Evolutionary conservation across 2,329 filamentous ascomycete genomes (phyloP).

Genomic region (Paraphaeosphaeria sporulosa): DNA sequence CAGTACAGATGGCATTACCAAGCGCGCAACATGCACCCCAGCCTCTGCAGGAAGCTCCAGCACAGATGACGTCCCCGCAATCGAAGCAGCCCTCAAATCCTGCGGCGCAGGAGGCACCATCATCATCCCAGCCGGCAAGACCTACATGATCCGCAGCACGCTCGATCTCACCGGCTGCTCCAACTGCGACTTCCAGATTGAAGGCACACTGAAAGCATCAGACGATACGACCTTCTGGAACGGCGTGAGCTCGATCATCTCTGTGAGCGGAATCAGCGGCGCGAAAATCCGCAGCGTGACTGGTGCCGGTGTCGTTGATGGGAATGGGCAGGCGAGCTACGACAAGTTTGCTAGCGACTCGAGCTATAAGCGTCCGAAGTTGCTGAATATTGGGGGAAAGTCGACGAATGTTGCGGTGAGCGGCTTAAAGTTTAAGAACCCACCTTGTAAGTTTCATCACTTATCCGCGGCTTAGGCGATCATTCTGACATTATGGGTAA

Average conservation of each 20-base stretch:
- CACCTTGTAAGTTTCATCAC: conserved; percentile 4
- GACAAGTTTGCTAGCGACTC: conserved; percentile 45
- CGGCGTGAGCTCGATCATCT: conserved; percentile 26
- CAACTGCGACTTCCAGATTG: conserved; percentile 56
- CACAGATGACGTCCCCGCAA: conserved; percentile 56
- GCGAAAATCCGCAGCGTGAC: conserved; percentile 52
- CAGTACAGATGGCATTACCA: neutral
- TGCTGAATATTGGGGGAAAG: conserved; percentile 36
- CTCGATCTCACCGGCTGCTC: conserved; percentile 53
- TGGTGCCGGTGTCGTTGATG: conserved; percentile 55
- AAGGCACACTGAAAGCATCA: conserved; percentile 53
- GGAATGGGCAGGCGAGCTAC: conserved; percentile 52
- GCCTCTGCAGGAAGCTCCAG: conserved; percentile 38
- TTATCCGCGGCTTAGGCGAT: neutral
- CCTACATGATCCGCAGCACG: conserved; percentile 53
- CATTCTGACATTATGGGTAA: neutral
- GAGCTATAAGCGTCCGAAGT: conserved; percentile 6
- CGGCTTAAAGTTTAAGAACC: conserved; percentile 51
- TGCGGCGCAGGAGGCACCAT: conserved; percentile 58
- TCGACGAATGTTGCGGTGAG: conserved; percentile 48
- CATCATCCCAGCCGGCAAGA: conserved; percentile 51
- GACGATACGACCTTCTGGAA: conserved; percentile 19
- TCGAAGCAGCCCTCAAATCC: conserved; percentile 50
- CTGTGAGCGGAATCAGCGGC: conserved; percentile 41
- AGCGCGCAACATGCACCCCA: conserved; percentile 43